These are phyloP conservation scores for Plectranthus barbatus DNA, from an alignment of 257 asterid species.

Conservation along the genomic window DNA sequence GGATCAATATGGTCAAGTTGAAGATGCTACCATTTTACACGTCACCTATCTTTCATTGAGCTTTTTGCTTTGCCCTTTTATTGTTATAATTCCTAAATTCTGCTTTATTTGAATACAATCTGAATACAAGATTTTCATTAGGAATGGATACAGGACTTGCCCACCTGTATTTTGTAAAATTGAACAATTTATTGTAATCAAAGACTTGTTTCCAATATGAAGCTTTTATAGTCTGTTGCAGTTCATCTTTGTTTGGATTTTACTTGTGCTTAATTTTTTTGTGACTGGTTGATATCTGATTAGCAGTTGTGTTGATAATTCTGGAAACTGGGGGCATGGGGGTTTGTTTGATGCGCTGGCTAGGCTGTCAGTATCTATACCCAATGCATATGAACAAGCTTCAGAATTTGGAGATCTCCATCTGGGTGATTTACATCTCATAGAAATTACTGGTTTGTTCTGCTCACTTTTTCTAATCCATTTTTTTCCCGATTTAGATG, in stretches of 20 bases:
- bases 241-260: not conserved
- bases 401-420: slow-evolving; percentile 85
- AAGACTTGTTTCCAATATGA: slow-evolving; percentile 4
- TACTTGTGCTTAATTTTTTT: not conserved
- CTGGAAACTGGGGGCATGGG: slow-evolving; percentile 97
- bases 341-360: slow-evolving; percentile 83
- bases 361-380: slow-evolving; percentile 51
- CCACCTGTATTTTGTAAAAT: not conserved
- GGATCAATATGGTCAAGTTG: not conserved
- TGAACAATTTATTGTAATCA: not conserved
- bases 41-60: no score
- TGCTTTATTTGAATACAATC: no score
- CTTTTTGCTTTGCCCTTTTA: no score
- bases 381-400: slow-evolving; percentile 68
- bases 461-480: not conserved
- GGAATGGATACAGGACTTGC: not conserved
- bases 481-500: not conserved
- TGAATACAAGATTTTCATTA: not conserved
- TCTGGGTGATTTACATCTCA: slow-evolving; percentile 80
- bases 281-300: slow-evolving; percentile 22
- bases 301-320: slow-evolving; percentile 82
- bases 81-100: no score
- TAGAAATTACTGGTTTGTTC: slow-evolving; percentile 56
- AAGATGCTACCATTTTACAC: not conserved
- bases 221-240: not conserved